A percentile compares a stretch with the other conserved stretches of the same genome.
These are phyloP conservation scores for Spirogloea muscicola DNA, from an alignment of 139 green algal genomes.

Conservation along the genomic window DNA sequence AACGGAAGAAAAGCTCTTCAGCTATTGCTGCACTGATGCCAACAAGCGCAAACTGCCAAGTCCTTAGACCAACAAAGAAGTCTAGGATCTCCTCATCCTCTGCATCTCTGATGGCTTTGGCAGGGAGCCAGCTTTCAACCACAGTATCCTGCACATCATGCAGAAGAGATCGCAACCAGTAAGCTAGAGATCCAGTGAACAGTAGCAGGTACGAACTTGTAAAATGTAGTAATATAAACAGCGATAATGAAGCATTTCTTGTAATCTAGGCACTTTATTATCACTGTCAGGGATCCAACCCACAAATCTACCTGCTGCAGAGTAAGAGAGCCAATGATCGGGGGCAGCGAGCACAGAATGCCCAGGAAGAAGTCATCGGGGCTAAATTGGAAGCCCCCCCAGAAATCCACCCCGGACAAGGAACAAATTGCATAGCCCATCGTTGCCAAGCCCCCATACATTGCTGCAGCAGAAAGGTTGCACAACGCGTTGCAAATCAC, in stretches of 20 bases:
- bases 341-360: background rate
- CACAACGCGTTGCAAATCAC: no score
- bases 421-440: slow-evolving; percentile 20
- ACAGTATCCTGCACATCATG: slow-evolving; percentile 13
- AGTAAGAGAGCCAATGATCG: slow-evolving; percentile 8
- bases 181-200: background rate
- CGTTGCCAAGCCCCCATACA: slow-evolving; percentile 30
- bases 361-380: slow-evolving; percentile 23
- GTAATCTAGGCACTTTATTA: no score
- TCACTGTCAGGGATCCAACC: no score
- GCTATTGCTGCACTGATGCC: background rate
- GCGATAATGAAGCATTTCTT: background rate
- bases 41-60: slow-evolving; percentile 12
- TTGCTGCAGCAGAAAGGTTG: slow-evolving; percentile 23
- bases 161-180: background rate
- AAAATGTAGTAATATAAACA: background rate
- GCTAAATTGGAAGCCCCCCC: slow-evolving; percentile 16
- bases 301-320: slow-evolving; percentile 23
- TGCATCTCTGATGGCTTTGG: slow-evolving; percentile 7
- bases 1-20: slow-evolving; percentile 26
- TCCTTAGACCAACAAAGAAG: slow-evolving; percentile 6
- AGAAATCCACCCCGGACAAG: slow-evolving; percentile 11
- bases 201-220: background rate
- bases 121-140: slow-evolving; percentile 12
- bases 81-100: slow-evolving; percentile 22